Conservation (phyloP, 257 asterid species). For the Jasminum sambac region DNA sequence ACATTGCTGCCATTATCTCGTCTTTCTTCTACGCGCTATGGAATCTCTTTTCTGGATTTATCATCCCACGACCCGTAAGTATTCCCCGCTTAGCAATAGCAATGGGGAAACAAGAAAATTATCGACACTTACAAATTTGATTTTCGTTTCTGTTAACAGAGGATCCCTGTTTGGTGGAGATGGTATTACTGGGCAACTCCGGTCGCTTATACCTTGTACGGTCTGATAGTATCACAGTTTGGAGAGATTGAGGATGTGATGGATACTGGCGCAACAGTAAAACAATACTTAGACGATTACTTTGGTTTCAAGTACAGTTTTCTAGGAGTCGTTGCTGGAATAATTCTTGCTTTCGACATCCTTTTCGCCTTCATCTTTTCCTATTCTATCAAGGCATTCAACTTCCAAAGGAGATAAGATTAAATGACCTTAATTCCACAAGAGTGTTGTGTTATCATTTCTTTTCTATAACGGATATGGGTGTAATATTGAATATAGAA, state of each 20-base stretch:
- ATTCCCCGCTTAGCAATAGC: background rate
- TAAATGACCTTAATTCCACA: background rate
- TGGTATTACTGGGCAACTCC: slow-evolving; percentile 83
- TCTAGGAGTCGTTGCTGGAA: slow-evolving; percentile 35
- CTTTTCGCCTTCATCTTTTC: slow-evolving; percentile 37
- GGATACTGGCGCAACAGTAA: slow-evolving; percentile 23
- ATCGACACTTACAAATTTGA: background rate
- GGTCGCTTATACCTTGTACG: slow-evolving; percentile 62
- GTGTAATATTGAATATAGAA: no score
- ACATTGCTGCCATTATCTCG: slow-evolving; percentile 55
- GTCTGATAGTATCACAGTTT: slow-evolving; percentile 57
- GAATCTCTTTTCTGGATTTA: slow-evolving; percentile 77
- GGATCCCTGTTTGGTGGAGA: slow-evolving; percentile 82
- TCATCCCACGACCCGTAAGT: slow-evolving; percentile 74
- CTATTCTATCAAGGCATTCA: slow-evolving; percentile 37
- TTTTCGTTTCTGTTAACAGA: slow-evolving; percentile 34
- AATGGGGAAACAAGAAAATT: slow-evolving; percentile 1
- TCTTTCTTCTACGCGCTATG: slow-evolving; percentile 54
- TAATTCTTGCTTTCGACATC: slow-evolving; percentile 33
- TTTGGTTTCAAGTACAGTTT: slow-evolving; percentile 37
- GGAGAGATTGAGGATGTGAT: slow-evolving; percentile 45
- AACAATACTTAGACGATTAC: slow-evolving; percentile 30
- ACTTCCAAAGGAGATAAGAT: slow-evolving; percentile 46
- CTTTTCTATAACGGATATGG: no score
- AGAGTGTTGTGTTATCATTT: background rate